Evolutionary conservation across 2,329 filamentous ascomycete genomes (phyloP), one percentile per base, ranked within the genome.

Genomic region (Nannizziopsis barbatae): DNA sequence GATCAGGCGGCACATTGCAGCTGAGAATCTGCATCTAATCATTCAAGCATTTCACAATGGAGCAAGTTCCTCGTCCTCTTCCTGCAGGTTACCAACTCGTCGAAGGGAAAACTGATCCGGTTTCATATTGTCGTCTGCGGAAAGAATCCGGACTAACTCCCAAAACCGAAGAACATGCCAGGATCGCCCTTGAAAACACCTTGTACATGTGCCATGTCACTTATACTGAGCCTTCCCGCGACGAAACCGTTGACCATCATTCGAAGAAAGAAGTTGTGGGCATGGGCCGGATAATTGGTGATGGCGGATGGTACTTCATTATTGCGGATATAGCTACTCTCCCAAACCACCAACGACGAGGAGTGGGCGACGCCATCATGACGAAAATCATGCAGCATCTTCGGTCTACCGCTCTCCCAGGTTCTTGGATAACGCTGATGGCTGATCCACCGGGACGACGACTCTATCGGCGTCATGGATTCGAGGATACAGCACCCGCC

Each of bases 281-380:
- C 0, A 76, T 75, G 73, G 73, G 72, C 42, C 67, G 74, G 15
- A 62, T 76, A 20, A 62, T 75, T 49, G 70, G 72, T 10, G 74
- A 76, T 52, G 73, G 73, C 5, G 69, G 68, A 5, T 72, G 73
- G 62, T 75, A 75, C 53, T 73, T 75, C 45, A 60, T 69, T 38
- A 64, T 76, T 43, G 68, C 68, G 15, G 73, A 76, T 54, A 71
- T 77, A 59, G 71, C 69, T 1, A 69, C 74, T n/a, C 61, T 72
- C 40, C 70, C 72, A 5, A 64, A 61, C 6, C 72, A 76, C 50
- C 73, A 73, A 52, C 65, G 69, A 9, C 66, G 64, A 44, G 73
- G 74, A 0, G 56, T 76, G 1, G 74, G 69, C 7, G 68, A 71
- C 44, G 60, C 62, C 17, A 63, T 76, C 32, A 57, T 75, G 58